Evolutionary conservation across 306 rosid species (phyloP), one percentile per base, ranked within the genome.

Genomic region (Astragalus membranaceus): DNA sequence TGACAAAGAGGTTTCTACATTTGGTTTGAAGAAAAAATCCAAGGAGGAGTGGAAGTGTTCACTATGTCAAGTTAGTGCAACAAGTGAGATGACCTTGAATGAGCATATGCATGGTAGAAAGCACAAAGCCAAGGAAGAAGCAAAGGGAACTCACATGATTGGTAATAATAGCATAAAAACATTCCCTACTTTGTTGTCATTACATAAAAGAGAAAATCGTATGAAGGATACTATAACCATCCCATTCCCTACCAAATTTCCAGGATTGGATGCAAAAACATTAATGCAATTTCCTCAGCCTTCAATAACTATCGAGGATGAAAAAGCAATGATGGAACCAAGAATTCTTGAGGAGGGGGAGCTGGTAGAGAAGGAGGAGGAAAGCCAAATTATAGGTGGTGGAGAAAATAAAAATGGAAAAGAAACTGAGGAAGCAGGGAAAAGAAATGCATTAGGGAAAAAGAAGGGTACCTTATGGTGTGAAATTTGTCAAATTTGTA

Each of bases 1-100:
- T 12, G 44, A 30, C 30, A 30, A 13, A 10, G 78, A 75, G 75
- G 11, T 46, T 13, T 55, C 41, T 67, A 74, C 75, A 5, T 56
- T 11, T 50, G 30, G 69, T 61, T 35, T 78, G 76, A 80, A 49
- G 64, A 81, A 82, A 73, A 80, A 75, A 61, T 78, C 79, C 61
- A 80, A 73, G 71, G 83, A 69, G 35, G 85, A 76, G 60, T 88
- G 85, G 89, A 88, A 82, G 44, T 90, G 96, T 69, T 79, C 79
- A 3, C 30, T 86, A 1, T 90, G 94, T 81, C 76, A 39, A 2
- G 81, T 88, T 26, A 75, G 69, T 33, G 69, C 76, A 16, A 5
- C 79, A 4, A 44, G 68, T 30, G 75, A 86, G 77, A 72, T 5
- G 11, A 51, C 0, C 8, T 79, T 91, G 9, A 59, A 69, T 9